These are phyloP conservation scores for Parafenestella ontariensis DNA, from an alignment of 2,329 filamentous ascomycete genomes.

Conservation along the genomic window DNA sequence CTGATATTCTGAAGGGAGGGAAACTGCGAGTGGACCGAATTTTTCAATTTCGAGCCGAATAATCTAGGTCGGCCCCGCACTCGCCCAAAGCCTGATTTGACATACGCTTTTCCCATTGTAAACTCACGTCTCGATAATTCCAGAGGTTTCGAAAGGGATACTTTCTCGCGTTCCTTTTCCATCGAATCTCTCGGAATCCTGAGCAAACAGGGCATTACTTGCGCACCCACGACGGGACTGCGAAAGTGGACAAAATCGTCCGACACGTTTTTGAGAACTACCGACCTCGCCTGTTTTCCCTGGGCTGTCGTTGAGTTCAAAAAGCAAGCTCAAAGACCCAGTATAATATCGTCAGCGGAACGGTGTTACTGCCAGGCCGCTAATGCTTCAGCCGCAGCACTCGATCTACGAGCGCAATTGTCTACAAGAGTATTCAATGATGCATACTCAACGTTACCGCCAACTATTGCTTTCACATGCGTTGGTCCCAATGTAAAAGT, in stretches of 20 bases:
- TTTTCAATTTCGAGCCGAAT: not conserved
- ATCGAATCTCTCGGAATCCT: not conserved
- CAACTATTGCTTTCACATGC: slow-evolving; percentile 12
- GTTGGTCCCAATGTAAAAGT: slow-evolving; percentile 14
- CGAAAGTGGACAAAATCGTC: not conserved
- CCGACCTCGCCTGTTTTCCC: slow-evolving; percentile 10
- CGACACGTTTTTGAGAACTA: not conserved
- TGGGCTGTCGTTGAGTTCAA: slow-evolving; percentile 17
- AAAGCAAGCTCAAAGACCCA: not conserved
- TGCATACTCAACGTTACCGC: not conserved
- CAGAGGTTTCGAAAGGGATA: slow-evolving; percentile 4
- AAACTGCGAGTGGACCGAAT: slow-evolving; percentile 5
- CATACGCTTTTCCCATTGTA: slow-evolving; percentile 12
- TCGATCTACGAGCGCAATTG: slow-evolving; percentile 10
- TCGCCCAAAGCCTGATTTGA: slow-evolving; percentile 8
- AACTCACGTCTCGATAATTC: not conserved
- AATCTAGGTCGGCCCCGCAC: not conserved
- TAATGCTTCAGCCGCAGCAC: slow-evolving; percentile 13
- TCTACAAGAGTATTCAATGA: not conserved
- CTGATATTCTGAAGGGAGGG: not conserved
- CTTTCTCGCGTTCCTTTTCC: slow-evolving; percentile 1
- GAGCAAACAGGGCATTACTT: not conserved
- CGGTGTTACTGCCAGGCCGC: slow-evolving; percentile 17
- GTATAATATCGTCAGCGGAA: not conserved
- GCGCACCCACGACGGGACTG: slow-evolving; percentile 9